Evolutionary conservation across 1,139 yeast genomes (phyloP).

Genomic region (Pichia sp.): DNA sequence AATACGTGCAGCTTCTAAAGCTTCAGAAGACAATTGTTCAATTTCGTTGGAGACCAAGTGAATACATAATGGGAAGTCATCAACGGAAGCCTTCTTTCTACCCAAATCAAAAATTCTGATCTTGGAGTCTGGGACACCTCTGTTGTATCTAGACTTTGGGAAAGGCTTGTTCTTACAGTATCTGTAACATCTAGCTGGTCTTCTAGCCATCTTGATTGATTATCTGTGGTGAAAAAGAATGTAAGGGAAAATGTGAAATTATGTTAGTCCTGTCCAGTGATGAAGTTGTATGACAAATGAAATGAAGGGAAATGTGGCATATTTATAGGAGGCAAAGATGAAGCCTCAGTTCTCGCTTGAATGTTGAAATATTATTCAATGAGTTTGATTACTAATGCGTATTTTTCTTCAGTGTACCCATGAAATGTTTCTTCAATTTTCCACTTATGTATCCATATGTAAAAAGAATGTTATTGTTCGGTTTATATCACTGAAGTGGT

Average conservation of each 20-base stretch:
- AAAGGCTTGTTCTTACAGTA: conserved; percentile 99
- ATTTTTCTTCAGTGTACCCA: too few species aligned
- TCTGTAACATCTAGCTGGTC: conserved; percentile 99
- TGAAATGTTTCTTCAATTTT: too few species aligned
- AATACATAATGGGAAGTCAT: conserved; percentile 99
- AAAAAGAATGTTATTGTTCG: too few species aligned
- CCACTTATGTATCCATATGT: too few species aligned
- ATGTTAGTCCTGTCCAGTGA: conserved; percentile 19
- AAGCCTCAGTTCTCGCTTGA: too few species aligned
- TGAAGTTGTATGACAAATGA: too few species aligned
- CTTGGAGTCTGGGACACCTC: conserved; percentile 99
- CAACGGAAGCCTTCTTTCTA: conserved; percentile 99
- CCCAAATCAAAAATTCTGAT: conserved; percentile 99
- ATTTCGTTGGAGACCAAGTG: conserved; percentile 99
- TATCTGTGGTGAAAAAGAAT: conserved; percentile 9
- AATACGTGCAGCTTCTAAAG: conserved; percentile 99
- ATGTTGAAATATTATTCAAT: too few species aligned
- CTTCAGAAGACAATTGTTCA: conserved; percentile 99
- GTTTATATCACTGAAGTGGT: too few species aligned
- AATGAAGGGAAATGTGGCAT: too few species aligned
- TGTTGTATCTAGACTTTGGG: conserved; percentile 99
- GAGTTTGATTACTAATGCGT: too few species aligned
- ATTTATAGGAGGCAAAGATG: too few species aligned
- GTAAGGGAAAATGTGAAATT: conserved; percentile 1
- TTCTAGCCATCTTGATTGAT: conserved; percentile 89